A percentile compares a stretch with the other conserved stretches of the same genome.
Evolutionary conservation across 495 filamentous ascomycete species (phyloP).

Genomic region (Clavariopsis aquatica): DNA sequence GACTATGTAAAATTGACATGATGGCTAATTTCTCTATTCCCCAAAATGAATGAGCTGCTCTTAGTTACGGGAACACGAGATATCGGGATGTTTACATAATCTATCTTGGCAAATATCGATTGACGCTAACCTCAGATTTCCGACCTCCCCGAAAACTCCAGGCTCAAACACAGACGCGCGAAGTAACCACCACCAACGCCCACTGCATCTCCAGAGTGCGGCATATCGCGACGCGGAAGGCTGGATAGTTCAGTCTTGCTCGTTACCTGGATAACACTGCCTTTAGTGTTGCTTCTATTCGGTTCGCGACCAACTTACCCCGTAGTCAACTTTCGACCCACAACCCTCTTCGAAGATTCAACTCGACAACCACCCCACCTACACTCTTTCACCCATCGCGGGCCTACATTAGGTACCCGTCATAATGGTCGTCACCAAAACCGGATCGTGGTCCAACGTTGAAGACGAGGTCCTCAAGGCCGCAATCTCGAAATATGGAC

Average conservation of each 20-base stretch:
- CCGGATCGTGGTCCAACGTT: conserved; percentile 88
- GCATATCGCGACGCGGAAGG: too few species aligned
- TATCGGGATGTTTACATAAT: not conserved
- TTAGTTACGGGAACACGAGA: conserved; percentile 10
- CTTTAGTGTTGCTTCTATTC: too few species aligned
- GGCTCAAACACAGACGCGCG: not conserved
- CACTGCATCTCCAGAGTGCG: not conserved
- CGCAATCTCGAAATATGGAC: conserved; percentile 50
- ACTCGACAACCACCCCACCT: not conserved
- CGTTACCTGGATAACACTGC: too few species aligned
- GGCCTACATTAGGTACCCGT: not conserved
- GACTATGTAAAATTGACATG: conserved; percentile 1
- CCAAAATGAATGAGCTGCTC: not conserved
- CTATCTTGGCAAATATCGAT: not conserved
- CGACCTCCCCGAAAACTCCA: not conserved
- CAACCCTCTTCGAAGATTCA: too few species aligned
- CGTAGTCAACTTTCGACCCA: too few species aligned
- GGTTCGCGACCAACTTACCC: too few species aligned
- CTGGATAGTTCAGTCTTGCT: too few species aligned
- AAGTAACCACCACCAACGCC: not conserved
- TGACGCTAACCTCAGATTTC: not conserved
- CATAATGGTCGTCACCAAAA: conserved; percentile 95
- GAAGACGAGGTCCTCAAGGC: conserved; percentile 97
- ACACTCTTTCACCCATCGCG: conserved; percentile 6
- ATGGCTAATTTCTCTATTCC: not conserved